phyloP scores from a whole-genome alignment of 202 grass and related monocot genomes.

The Bolboschoenoplectus hybrid region DNA sequence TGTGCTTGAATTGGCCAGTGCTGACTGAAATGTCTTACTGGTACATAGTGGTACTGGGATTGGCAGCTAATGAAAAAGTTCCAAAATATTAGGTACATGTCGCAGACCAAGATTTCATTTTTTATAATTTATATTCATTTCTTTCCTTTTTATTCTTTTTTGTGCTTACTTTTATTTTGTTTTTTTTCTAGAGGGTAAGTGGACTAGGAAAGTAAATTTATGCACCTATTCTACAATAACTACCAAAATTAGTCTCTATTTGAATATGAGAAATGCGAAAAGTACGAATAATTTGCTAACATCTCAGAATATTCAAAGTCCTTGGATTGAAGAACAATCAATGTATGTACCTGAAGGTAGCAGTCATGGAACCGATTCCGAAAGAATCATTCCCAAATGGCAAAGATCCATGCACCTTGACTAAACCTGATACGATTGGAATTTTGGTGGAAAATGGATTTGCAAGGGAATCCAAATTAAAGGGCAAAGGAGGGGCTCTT shows the following conservation, averaged over 20 bases:
- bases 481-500: conserved; percentile 52
- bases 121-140: not conserved
- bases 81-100: not conserved
- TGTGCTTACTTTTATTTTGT: not conserved
- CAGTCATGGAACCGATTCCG: conserved; percentile 8
- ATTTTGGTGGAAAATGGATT: conserved; percentile 54
- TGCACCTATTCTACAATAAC: not conserved
- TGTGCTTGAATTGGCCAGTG: not conserved
- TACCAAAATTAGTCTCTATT: not conserved
- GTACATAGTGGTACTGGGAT: not conserved
- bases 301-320: not conserved
- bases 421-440: conserved; percentile 43
- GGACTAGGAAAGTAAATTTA: not conserved
- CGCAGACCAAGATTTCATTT: not conserved
- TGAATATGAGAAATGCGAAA: not conserved
- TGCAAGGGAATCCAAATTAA: conserved; percentile 53
- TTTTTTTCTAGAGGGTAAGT: not conserved
- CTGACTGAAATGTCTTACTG: not conserved
- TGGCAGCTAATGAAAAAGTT: not conserved
- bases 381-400: not conserved
- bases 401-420: conserved; percentile 34
- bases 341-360: conserved; percentile 22
- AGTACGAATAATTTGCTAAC: conserved; percentile 20
- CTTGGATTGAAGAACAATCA: not conserved
- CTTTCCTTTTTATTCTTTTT: not conserved